Base-by-base conservation (phyloP, 2,329 filamentous ascomycete species). In the Metarhizium guizhouense region DNA sequence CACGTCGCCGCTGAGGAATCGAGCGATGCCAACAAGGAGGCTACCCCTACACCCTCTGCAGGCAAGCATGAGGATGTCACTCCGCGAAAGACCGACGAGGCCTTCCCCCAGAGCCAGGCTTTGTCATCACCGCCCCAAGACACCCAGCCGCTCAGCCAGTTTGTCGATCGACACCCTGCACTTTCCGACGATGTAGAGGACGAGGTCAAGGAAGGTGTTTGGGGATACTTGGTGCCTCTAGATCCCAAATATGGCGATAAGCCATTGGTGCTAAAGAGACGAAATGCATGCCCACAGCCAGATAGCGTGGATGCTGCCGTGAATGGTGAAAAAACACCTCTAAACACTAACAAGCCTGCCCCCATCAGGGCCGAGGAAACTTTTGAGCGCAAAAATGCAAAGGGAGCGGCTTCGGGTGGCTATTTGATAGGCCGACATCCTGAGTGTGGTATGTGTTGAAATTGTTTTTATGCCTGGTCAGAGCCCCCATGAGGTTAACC, bases 381-480 rank as follows among this genome's bases (percentile, higher is more conserved):
- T 36, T 87, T 84, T 63, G 83, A 88, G 63, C 68, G 79, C 40
- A 82, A 80, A 55, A 85, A 88, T 68, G 69, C 74, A 53, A 78
- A 79, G 60, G 82, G 80, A 6, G 74, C 83, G 20, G 79, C 87
- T 14, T 85, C 90, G 0, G 86, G 88, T 45, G 94, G 94, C 34
- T 99, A 95, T 68, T 74, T 99, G 54, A 87, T 99, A 59, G 94
- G 94, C 42, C 83, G 94, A 61, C 94, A 99, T 74, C 86, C 88
- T 2, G 94, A 99, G 72, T 97, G 94, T 70, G 90, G 88, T 93
- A 79, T 67, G 88, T 78, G 54, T 14, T 52, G 48, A 32, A 20
- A 50, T 7, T 30, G 45, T 3, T 20, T 10, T 45, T 11, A 20
- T 20, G 42, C n/a, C n/a, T 45, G 3, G 1, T 48, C 3, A 30